A percentile compares a stretch with the other conserved stretches of the same genome.
phyloP scores from a whole-genome alignment of 2,329 filamentous ascomycete species.

The Rhinocladiella similis region DNA sequence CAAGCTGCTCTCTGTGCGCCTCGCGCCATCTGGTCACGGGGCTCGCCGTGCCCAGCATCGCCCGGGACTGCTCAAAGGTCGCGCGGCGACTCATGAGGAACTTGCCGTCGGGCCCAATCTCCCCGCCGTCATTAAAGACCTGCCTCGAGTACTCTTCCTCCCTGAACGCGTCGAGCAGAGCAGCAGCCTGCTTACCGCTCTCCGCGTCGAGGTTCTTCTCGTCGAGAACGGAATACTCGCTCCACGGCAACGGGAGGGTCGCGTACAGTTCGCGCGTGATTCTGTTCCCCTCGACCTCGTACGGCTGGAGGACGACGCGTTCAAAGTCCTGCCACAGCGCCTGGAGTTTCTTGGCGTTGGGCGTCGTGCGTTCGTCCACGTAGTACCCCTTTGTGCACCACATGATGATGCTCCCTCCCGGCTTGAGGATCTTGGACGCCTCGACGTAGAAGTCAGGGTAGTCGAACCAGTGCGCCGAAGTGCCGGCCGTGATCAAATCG shows the following conservation, averaged over 20 bases:
- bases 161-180: slow-evolving; percentile 22
- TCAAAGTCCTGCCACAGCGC: slow-evolving; percentile 41
- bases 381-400: slow-evolving; percentile 42
- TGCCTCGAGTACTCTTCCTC: slow-evolving; percentile 13
- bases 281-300: slow-evolving; percentile 45
- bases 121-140: slow-evolving; percentile 19
- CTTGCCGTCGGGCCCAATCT: slow-evolving; percentile 24
- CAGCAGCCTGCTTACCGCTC: slow-evolving; percentile 13
- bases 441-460: slow-evolving; percentile 51
- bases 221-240: background rate
- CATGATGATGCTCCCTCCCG: slow-evolving; percentile 56
- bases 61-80: slow-evolving; percentile 31
- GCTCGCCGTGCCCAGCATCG: slow-evolving; percentile 37
- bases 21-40: slow-evolving; percentile 43
- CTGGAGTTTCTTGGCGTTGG: slow-evolving; percentile 47
- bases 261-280: slow-evolving; percentile 44
- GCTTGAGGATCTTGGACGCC: slow-evolving; percentile 50
- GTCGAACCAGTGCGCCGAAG: slow-evolving; percentile 61
- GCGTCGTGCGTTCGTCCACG: slow-evolving; percentile 36
- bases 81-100: slow-evolving; percentile 30
- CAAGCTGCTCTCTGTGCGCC: slow-evolving; percentile 38
- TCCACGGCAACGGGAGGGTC: slow-evolving; percentile 54
- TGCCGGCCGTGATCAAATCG: slow-evolving; percentile 54
- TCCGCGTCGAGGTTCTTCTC: slow-evolving; percentile 11
- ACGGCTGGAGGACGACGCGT: slow-evolving; percentile 39